Conservation (phyloP, 148 eudicot genomes). For the Pharnaceum exiguum region DNA sequence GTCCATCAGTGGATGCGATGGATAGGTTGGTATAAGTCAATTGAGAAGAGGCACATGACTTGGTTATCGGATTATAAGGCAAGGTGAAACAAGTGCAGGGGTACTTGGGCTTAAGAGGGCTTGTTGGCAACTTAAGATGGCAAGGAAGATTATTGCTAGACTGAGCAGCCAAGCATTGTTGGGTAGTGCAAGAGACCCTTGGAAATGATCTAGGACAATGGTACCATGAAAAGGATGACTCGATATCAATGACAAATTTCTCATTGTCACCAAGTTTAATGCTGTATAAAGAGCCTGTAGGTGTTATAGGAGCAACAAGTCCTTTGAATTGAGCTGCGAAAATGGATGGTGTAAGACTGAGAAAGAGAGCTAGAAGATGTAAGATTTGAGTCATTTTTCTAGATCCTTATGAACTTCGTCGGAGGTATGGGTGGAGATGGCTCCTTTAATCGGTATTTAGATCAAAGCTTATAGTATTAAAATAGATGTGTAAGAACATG, state of each 20-base stretch:
- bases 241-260: slow-evolving; percentile 29
- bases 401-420: background rate
- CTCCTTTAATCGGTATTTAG: no score
- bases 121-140: background rate
- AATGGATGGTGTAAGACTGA: background rate
- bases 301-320: no score
- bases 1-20: slow-evolving; percentile 26
- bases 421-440: background rate
- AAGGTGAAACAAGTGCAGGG: slow-evolving; percentile 23
- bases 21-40: slow-evolving; percentile 22
- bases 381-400: slow-evolving; percentile 5
- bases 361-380: background rate
- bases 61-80: slow-evolving; percentile 29
- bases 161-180: slow-evolving; percentile 20
- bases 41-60: slow-evolving; percentile 21
- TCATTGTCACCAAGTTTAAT: slow-evolving; percentile 20
- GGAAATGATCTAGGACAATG: slow-evolving; percentile 7
- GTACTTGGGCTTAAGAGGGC: background rate
- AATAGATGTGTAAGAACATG: no score
- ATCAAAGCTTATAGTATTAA: no score
- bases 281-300: slow-evolving; percentile 27
- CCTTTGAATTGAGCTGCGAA: no score
- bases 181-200: no score
- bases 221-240: slow-evolving; percentile 31
- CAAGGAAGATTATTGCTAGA: slow-evolving; percentile 10